A percentile compares a stretch with the other conserved stretches of the same genome.
Evolutionary conservation across 2,329 filamentous ascomycete genomes (phyloP).

Genomic region (Lasiodiplodia sp.): DNA sequence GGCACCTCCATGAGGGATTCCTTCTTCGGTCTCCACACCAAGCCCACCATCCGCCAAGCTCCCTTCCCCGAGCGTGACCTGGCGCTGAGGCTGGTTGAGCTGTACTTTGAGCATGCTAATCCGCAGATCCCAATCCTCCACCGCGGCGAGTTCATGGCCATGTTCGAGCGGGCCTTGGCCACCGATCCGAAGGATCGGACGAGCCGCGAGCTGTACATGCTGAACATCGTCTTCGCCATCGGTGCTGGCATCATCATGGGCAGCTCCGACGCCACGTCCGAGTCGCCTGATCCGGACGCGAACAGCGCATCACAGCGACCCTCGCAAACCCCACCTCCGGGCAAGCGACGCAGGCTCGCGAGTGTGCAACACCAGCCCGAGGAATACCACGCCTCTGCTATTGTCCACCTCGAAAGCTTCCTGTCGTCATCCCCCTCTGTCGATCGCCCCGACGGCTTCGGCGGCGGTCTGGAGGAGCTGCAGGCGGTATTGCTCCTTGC

Average conservation of each 20-base stretch:
- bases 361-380: slow-evolving; percentile 79
- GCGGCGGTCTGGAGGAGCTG: slow-evolving; percentile 89
- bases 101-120: slow-evolving; percentile 97
- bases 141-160: slow-evolving; percentile 84
- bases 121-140: slow-evolving; percentile 95
- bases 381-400: slow-evolving; percentile 94
- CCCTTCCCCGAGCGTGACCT: slow-evolving; percentile 81
- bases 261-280: slow-evolving; percentile 46
- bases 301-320: slow-evolving; percentile 35
- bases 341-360: slow-evolving; percentile 49
- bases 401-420: slow-evolving; percentile 88
- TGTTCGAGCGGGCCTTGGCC: slow-evolving; percentile 83
- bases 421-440: slow-evolving; percentile 69
- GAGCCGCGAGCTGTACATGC: slow-evolving; percentile 84
- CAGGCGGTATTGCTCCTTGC: slow-evolving; percentile 92
- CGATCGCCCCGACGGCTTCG: slow-evolving; percentile 68
- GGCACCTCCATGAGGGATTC: slow-evolving; percentile 91
- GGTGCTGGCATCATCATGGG: slow-evolving; percentile 90
- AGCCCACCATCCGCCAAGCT: slow-evolving; percentile 84
- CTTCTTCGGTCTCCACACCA: slow-evolving; percentile 95
- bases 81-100: slow-evolving; percentile 73
- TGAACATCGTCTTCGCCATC: slow-evolving; percentile 98
- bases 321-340: slow-evolving; percentile 42
- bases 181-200: slow-evolving; percentile 71
- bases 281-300: slow-evolving; percentile 32